Evolutionary conservation across 2,329 filamentous ascomycete species (phyloP).

Genomic region (Penicillium palitans): DNA sequence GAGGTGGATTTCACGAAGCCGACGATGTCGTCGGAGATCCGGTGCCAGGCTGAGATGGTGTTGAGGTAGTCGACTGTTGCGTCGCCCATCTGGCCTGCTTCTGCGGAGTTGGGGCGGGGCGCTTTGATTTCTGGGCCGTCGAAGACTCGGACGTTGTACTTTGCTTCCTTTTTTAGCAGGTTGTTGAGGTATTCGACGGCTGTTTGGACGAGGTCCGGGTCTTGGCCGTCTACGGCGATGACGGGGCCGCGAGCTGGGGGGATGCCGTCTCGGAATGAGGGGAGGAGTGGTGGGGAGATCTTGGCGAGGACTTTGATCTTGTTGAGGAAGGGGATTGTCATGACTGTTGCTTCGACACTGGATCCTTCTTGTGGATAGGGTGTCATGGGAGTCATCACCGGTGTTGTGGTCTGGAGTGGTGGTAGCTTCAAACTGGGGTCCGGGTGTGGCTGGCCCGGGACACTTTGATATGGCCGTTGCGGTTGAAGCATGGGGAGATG

Average conservation of each 20-base stretch:
- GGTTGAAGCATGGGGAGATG: slow-evolving; percentile 57
- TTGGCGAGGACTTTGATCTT: slow-evolving; percentile 76
- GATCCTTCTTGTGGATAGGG: slow-evolving; percentile 42
- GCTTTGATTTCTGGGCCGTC: slow-evolving; percentile 45
- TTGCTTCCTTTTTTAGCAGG: slow-evolving; percentile 53
- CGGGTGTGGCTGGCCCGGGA: slow-evolving; percentile 38
- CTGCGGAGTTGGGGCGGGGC: slow-evolving; percentile 21
- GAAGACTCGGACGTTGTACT: slow-evolving; percentile 52
- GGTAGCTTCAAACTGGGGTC: slow-evolving; percentile 55
- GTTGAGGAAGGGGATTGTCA: slow-evolving; percentile 70
- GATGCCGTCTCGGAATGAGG: slow-evolving; percentile 29
- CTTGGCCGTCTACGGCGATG: slow-evolving; percentile 78
- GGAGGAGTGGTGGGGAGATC: slow-evolving; percentile 68
- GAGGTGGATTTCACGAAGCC: slow-evolving; percentile 51
- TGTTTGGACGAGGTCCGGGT: slow-evolving; percentile 61
- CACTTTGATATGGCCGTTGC: slow-evolving; percentile 46
- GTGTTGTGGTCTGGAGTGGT: slow-evolving; percentile 50
- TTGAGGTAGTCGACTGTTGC: slow-evolving; percentile 62
- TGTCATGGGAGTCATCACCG: slow-evolving; percentile 29
- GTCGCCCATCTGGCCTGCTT: slow-evolving; percentile 42
- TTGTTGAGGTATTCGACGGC: slow-evolving; percentile 65
- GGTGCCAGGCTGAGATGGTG: slow-evolving; percentile 72
- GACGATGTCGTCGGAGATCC: slow-evolving; percentile 69
- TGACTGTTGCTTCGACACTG: slow-evolving; percentile 67
- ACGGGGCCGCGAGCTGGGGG: slow-evolving; percentile 67